Conservation (phyloP, 1,284 basidiomycete species). For the Sporisorium iseilematis-ciliati region DNA sequence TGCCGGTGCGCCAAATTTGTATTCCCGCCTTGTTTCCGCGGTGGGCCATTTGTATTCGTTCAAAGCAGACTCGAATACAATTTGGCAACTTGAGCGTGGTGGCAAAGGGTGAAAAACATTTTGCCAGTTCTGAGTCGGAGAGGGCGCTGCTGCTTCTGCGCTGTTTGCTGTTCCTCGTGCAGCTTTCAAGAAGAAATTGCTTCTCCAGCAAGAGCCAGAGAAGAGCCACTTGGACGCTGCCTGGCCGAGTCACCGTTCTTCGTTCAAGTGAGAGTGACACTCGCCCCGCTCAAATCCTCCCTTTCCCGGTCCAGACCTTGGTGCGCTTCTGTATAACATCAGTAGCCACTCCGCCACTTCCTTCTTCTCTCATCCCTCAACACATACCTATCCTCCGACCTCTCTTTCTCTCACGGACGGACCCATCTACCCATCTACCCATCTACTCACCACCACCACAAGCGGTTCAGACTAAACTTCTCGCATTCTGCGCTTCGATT, state of each 20-base stretch:
- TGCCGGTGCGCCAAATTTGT: neutral
- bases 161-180: neutral
- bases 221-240: too few relatives aligned
- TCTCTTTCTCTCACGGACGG: neutral
- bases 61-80: constrained; percentile 7
- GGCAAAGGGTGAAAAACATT: constrained; percentile 12
- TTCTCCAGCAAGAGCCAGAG: too few relatives aligned
- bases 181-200: neutral
- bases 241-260: constrained; percentile 19
- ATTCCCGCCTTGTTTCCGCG: neutral
- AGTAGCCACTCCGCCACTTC: neutral
- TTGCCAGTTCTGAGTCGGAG: too few relatives aligned
- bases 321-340: neutral
- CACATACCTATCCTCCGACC: neutral
- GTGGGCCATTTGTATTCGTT: neutral
- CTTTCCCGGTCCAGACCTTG: neutral
- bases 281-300: constrained; percentile 2
- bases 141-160: neutral
- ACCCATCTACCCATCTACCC: neutral
- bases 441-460: neutral
- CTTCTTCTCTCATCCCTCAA: neutral
- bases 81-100: neutral
- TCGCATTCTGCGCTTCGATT: too few relatives aligned
- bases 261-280: neutral
- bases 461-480: too few relatives aligned